These are phyloP conservation scores for Fusarium pininemorale DNA, from an alignment of 2,329 filamentous ascomycete genomes.

Conservation along the genomic window DNA sequence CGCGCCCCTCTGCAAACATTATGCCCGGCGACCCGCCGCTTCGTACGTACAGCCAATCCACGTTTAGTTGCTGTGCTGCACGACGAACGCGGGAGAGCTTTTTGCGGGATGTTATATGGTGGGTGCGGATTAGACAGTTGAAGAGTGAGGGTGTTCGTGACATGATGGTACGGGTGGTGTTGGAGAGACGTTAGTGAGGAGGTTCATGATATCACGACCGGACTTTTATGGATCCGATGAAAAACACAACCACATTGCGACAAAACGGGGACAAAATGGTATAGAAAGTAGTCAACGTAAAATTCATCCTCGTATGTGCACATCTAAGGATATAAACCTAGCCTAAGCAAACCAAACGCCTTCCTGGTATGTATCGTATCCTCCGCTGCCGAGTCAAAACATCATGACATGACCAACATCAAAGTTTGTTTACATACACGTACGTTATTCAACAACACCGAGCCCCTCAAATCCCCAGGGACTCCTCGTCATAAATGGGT, in stretches of 20 bases:
- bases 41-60: constrained; percentile 69
- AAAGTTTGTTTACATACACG: constrained; percentile 24
- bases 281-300: neutral
- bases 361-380: constrained; percentile 16
- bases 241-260: neutral
- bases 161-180: constrained; percentile 17
- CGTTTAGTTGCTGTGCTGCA: constrained; percentile 66
- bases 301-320: constrained; percentile 24
- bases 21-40: constrained; percentile 76
- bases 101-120: constrained; percentile 84
- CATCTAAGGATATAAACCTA: constrained; percentile 29
- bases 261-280: no score
- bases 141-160: constrained; percentile 31
- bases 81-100: constrained; percentile 71
- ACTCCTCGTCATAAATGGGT: constrained; percentile 39
- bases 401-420: constrained; percentile 27
- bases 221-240: constrained; percentile 27
- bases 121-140: constrained; percentile 72
- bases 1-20: constrained; percentile 76
- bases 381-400: constrained; percentile 15
- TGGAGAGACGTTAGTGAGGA: neutral
- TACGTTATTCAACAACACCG: constrained; percentile 24
- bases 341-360: constrained; percentile 33
- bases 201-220: constrained; percentile 1
- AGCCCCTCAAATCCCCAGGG: constrained; percentile 3